Base-by-base conservation (phyloP, 208 protist genomes). In the Giardia muris region DNA sequence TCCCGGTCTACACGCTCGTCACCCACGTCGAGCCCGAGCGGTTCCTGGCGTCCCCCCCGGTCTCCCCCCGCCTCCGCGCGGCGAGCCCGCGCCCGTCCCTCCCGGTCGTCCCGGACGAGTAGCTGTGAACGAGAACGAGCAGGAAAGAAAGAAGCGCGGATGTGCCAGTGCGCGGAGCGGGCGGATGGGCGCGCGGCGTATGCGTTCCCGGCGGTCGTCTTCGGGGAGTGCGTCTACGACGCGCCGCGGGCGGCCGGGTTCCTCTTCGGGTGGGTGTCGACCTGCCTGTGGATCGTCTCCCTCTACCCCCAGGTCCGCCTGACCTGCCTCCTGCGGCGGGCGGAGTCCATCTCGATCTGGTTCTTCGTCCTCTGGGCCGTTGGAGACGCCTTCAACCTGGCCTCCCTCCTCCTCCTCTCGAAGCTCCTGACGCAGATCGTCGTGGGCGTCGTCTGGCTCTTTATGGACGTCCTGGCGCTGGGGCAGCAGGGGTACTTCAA, bases 181-280 rank as follows among this genome's bases (percentile, higher is more conserved):
- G 19, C 57, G 19, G 57, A 76, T 76, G 57, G 57, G 19, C 10
- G 19, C 57, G 19, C 57, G 57, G 57, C 57, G 19, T 39, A 76
- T 30, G 19, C 57, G 19, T 76, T 76, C 30, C 19, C 57, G 10
- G 57, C 57, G 57, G 57, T 30, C 10, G 57, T 76, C 19, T 89
- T 89, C 42, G 42, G 45, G n/a, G 42, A 10, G 3, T 89, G 86
- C 42, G 42, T 89, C 4, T 89, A 89, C 42, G 45, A 4, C 42
- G 42, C 19, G n/a, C 86, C 19, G 19, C 3, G 45, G 45, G 39
- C 45, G 39, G 4, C 19, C 45, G n/a, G 39, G 4, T 4, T 89
- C 42, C n/a, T 89, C 45, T 89, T 89, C 45, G 86, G 86, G 3
- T 89, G 86, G 86, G 45, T 89, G 19, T 89, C 86, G 4, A 10